Evolutionary conservation across 441 rosid genomes (phyloP).

Genomic region (Corymbia citriodora): DNA sequence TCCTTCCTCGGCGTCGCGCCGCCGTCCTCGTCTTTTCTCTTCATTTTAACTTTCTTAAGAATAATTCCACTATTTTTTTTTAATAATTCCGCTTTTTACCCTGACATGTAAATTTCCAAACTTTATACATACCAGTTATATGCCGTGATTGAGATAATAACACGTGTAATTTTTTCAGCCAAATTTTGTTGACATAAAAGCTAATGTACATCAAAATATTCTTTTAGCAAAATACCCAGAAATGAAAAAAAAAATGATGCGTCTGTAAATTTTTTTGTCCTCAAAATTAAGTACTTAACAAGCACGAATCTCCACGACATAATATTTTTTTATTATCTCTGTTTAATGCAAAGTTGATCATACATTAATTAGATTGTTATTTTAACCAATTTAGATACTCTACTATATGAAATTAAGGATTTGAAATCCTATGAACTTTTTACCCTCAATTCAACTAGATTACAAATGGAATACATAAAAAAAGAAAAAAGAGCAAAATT

Average conservation of each 20-base stretch:
- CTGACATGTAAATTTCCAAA: background rate
- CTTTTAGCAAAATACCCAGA: background rate
- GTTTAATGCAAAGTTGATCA: background rate
- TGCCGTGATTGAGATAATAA: background rate
- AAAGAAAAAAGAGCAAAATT: too few species aligned
- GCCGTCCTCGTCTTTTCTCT: background rate
- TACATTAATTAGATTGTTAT: background rate
- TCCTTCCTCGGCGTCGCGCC: background rate
- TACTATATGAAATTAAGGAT: fast-evolving
- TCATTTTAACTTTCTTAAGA: background rate
- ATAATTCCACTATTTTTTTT: background rate
- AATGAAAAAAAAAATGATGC: background rate
- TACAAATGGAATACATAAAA: too few species aligned
- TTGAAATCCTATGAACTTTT: background rate
- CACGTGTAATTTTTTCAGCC: background rate
- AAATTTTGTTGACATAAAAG: background rate
- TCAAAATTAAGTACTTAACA: background rate
- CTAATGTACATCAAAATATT: background rate
- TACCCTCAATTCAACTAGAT: background rate
- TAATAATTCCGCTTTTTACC: background rate
- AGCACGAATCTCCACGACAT: background rate
- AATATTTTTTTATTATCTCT: background rate
- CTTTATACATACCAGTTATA: fast-evolving
- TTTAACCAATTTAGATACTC: background rate
- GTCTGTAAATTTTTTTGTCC: fast-evolving